Evolutionary conservation across 179 eudicot species (phyloP), one percentile per base, ranked within the genome.

Genomic region (Spinacia oleracea): DNA sequence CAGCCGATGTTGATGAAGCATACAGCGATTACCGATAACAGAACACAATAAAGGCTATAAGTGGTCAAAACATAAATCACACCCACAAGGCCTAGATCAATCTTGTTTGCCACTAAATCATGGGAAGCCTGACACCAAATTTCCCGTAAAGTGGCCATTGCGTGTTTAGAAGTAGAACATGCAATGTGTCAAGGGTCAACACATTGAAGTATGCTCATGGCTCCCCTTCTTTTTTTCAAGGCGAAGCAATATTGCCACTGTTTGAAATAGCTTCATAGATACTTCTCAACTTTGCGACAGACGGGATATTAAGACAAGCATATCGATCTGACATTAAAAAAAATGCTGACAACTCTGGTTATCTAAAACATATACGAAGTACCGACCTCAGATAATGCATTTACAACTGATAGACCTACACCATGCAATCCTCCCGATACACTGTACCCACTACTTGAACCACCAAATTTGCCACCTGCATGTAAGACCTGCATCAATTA

Each of bases 401-500:
- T 96, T 73, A 93, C 99, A 81, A 96, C 98, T 46, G 98, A 93
- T 75, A 96, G 83, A 81, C 99, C 98, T 27, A 96, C 99, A 78
- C 98, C 99, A 86, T 93, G 99, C 65, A 96, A 85, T 76, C 99
- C 98, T 84, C 98, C 99, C 45, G 99, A 93, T 23, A 96, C 99
- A 78, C 90, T 92, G 79, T 96, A 96, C 60, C 99, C 99, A 82
- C 99, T 96, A 86, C 94, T 96, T 64, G 90, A 83, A 79, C 99
- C 99, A 79, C 99, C 99, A 85, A 93, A 96, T 81, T 96, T 96
- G 9, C 99, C 99, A 80, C 98, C 98, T 32, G 99, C 99, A 78
- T 96, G 99, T 85, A 96, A 81, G 73, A 96, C 89, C 99, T 96
- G 93, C 91, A 89, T 63, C 64, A 83, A 75, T 51, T 56, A 71